Evolutionary conservation across 2,329 filamentous ascomycete species (phyloP), one percentile per base, ranked within the genome.

Genomic region (Gremmenia infestans): DNA sequence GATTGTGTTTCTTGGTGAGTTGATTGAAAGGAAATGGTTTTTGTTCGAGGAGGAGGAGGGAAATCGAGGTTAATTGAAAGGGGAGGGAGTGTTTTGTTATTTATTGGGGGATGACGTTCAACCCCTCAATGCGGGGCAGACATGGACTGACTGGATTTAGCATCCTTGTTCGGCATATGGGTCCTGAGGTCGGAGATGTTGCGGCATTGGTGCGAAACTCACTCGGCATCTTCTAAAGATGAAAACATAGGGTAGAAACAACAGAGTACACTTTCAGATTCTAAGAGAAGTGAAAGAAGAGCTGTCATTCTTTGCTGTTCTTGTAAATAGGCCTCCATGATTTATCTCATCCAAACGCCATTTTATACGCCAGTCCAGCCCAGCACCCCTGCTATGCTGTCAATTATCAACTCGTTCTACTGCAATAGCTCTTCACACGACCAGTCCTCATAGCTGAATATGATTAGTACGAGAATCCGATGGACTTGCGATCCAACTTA

Each of bases 361-460:
- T 65, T 61, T 66, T 54, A 53, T 67, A 65, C 64, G 64, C 66
- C 67, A 61, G 56, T 55, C 60, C 55, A 58, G 58, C 55, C 59
- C 58, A 51, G 45, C 19, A 47, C 25, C n/a, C 42, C 60, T 58
- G 62, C 61, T 57, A 67, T 66, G 64, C 61, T 56, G 51, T 35
- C 35, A 23, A 36, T 50, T 51, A 36, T 35, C 40, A 55, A 52
- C 45, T 36, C 23, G 49, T 32, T 50, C 52, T 64, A 69, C 50
- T 68, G 66, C 45, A 96, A 81, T 62, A 97, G 80, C 75, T 99
- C 94, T 76, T 97, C 94, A 75, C 92, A 97, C 37, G 92, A 96
- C 94, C 94, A 99, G 73, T 99, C 94, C 81, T 99, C 94, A 74
- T 97, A 97, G 59, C 68, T 70, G 46, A n/a, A 12, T 9, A 48